Base-by-base conservation (phyloP, 345 rosid genomes). In the Hibiscus mutabilis region DNA sequence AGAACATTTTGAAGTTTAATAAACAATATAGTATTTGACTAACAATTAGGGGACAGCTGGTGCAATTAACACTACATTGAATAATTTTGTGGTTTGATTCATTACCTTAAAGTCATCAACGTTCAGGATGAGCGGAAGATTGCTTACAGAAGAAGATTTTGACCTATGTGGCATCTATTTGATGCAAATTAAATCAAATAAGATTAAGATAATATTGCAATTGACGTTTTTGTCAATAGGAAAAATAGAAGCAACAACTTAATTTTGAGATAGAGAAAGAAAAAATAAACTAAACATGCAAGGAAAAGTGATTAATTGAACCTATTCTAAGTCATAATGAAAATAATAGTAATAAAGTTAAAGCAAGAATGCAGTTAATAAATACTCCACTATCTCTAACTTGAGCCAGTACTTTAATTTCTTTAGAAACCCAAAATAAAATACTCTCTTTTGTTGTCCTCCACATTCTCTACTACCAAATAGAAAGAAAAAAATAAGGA, bases 51-150 rank as follows among this genome's bases (percentile, higher is more conserved):
- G 53, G 14, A 40, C 44, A 40, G 1, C 12, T 40, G 44, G 44
- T 40, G 44, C 44, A 40, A 40, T 40, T 8, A 40, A 40, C 44
- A 67, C 52, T 25, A 51, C 12, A 69, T 49, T 40, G 37, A 56
- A 33, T 15, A 19, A 44, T 57, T 18, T 33, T 15, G 19, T 25
- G 42, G 62, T 77, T 63, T 62, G 21, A 73, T 29, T 52, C 71
- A 33, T 74, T 79, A 96, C 99, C 98, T 92, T 96, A 79, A 96
- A 96, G 81, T 96, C 98, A 4, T 89, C 94, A 56, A 90, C 78
- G 69, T 92, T 94, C 58, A 96, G 88, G 83, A 96, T 92, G 75
- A 96, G 83, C 12, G 97, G 91, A 75, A 79, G 75, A 11, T 90
- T 82, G 76, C 82, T 74, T 60, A 42, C 89, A 16, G 98, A 83